Evolutionary conservation across 2,329 filamentous ascomycete species (phyloP), one percentile per base, ranked within the genome.

Genomic region (Fusarium oligoseptatum): DNA sequence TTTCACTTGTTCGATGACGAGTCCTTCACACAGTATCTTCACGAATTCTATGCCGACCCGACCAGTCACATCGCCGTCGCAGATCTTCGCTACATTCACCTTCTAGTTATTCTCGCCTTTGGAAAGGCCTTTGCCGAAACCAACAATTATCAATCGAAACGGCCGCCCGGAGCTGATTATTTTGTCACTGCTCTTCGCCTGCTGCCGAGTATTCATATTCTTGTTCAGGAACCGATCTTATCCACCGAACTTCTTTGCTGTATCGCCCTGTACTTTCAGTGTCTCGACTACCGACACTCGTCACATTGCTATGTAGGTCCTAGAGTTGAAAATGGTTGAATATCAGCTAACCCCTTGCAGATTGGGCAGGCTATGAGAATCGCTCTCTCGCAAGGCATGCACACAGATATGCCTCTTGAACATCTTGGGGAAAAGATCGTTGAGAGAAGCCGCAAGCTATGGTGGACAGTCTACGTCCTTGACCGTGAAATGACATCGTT

Each of bases 1-100:
- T 88, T 88, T 27, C 87, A 89, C 58, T 79, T 90, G 3, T 88
- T 89, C 50, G 87, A 90, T 27, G 88, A 89, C 58, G 82, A 84
- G 12, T 82, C 81, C 0, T 90, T 90, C 66, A 88, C 88, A 84
- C 68, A 55, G 1, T 76, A 76, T 27, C 67, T 82, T 0, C 76
- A 80, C 24, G 71, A 78, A 7, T 81, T 81, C 41, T 83, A 82
- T 15, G 48, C 77, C 3, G 72, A 80, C 1, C 76, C 74, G 3
- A 70, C 64, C 0, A 57, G 64, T 1, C 68, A 76, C 7, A 73
- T 73, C 0, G 64, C 74, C 1, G 66, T 73, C 0, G 70, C 78
- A 1, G 73, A 70, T 12, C 76, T 90, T 2, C 89, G 87, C 82
- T 89, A 87, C 64, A 85, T 88, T 17, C 88, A 90, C 60, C 89